Percentiles rank a stretch among this genome's conserved stretches.
Evolutionary conservation across 441 rosid species (phyloP).

Genomic region (Aquilaria agallochum): DNA sequence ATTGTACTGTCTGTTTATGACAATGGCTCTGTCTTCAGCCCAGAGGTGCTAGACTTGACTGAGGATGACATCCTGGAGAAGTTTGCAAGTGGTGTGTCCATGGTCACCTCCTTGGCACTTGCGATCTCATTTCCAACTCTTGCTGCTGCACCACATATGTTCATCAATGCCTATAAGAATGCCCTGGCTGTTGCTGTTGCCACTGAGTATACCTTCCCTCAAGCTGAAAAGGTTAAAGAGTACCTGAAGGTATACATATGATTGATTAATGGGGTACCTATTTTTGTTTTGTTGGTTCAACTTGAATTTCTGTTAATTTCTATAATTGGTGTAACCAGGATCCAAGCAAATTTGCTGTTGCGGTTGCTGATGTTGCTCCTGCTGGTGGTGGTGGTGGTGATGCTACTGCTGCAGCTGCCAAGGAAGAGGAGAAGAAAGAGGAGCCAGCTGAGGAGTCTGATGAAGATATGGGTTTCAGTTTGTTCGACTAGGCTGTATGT

Average conservation of each 20-base stretch:
- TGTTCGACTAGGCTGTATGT: constrained; percentile 44
- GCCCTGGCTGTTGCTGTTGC: constrained; percentile 63
- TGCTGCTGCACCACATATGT: constrained; percentile 88
- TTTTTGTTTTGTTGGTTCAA: not conserved
- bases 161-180: constrained; percentile 84
- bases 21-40: constrained; percentile 68
- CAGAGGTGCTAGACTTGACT: constrained; percentile 65
- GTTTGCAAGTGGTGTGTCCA: constrained; percentile 76
- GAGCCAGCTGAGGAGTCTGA: constrained; percentile 87
- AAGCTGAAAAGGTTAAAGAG: constrained; percentile 84
- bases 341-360: constrained; percentile 81
- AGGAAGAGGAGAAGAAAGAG: constrained; percentile 65
- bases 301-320: not conserved
- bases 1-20: constrained; percentile 70
- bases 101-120: constrained; percentile 64
- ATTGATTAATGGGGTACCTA: not conserved
- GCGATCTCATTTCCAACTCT: constrained; percentile 81
- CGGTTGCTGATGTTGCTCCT: constrained; percentile 36
- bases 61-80: constrained; percentile 73
- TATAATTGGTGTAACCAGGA: constrained; percentile 35
- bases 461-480: constrained; percentile 76
- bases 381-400: constrained; percentile 17
- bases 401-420: constrained; percentile 30
- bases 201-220: constrained; percentile 70
- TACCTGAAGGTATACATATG: constrained; percentile 52